Evolutionary conservation across 2,329 filamentous ascomycete species (phyloP).

Genomic region (Aspergillus brasiliensis): DNA sequence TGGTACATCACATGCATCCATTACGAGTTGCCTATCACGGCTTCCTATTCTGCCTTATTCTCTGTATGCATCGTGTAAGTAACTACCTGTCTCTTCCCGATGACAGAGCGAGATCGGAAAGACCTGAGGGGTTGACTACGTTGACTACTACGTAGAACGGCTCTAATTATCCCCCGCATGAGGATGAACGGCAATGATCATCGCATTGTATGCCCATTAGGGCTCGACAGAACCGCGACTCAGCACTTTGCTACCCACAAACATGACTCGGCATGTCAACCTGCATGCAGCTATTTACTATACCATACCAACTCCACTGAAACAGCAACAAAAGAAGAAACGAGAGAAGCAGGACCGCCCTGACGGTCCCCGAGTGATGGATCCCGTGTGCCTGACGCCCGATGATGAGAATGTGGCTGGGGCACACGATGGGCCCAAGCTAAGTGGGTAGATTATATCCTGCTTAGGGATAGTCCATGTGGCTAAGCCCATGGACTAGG

Average conservation of each 20-base stretch:
- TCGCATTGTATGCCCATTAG: not conserved
- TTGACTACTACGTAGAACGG: too few species aligned
- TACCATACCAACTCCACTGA: not conserved
- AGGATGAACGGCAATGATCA: not conserved
- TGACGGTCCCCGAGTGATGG: not conserved
- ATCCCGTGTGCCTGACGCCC: conserved; percentile 1
- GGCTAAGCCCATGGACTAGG: not conserved
- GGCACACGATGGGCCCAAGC: not conserved
- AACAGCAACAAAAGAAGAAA: not conserved
- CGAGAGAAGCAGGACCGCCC: not conserved
- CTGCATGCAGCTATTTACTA: not conserved
- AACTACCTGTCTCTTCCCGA: not conserved
- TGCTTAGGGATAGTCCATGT: not conserved
- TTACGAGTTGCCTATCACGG: not conserved
- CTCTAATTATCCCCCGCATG: not conserved
- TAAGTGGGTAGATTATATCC: not conserved
- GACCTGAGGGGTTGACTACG: too few species aligned
- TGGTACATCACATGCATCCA: not conserved
- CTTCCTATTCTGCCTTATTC: not conserved
- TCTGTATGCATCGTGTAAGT: not conserved
- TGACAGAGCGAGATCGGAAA: not conserved
- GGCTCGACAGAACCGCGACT: not conserved
- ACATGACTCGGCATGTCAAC: not conserved
- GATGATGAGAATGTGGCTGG: not conserved
- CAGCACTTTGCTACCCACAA: not conserved